Percentiles rank a stretch among this genome's conserved stretches.
These are phyloP conservation scores for Podosphaera aphanis DNA, from an alignment of 2,329 filamentous ascomycete species.

Conservation along the genomic window DNA sequence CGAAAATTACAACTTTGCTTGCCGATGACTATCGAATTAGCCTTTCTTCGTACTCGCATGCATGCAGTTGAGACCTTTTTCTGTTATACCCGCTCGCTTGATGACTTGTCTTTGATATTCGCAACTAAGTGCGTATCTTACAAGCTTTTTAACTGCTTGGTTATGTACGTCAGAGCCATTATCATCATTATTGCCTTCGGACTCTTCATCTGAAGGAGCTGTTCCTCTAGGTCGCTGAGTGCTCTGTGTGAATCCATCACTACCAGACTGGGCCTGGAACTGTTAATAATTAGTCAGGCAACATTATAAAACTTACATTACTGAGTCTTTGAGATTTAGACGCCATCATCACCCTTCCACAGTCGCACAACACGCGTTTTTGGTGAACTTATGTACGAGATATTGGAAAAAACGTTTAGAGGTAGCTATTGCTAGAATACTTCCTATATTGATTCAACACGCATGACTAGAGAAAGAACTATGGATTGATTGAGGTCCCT, in stretches of 20 bases:
- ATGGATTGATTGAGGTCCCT: no score
- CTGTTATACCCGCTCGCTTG: constrained; percentile 35
- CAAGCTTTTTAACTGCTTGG: constrained; percentile 38
- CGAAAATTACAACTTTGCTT: constrained; percentile 47
- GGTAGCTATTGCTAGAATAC: no score
- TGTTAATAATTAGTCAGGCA: neutral
- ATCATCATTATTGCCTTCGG: constrained; percentile 7
- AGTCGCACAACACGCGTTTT: no score
- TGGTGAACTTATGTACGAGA: no score
- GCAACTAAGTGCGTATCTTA: constrained; percentile 43
- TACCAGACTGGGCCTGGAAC: constrained; percentile 11
- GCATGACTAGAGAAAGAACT: no score
- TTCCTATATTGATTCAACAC: no score
- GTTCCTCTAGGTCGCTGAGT: constrained; percentile 9
- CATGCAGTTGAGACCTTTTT: constrained; percentile 25
- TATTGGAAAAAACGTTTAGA: no score
- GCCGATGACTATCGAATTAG: constrained; percentile 8
- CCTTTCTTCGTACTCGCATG: neutral
- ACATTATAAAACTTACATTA: constrained; percentile 5
- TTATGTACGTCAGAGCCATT: constrained; percentile 12
- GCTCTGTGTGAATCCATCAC: constrained; percentile 7
- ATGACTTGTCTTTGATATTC: constrained; percentile 39
- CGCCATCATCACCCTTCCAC: no score
- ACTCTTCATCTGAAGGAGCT: constrained; percentile 9
- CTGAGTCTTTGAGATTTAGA: constrained; percentile 9